phyloP scores from a whole-genome alignment of 1,139 yeast genomes.

The Lodderomyces jiufengensis region DNA sequence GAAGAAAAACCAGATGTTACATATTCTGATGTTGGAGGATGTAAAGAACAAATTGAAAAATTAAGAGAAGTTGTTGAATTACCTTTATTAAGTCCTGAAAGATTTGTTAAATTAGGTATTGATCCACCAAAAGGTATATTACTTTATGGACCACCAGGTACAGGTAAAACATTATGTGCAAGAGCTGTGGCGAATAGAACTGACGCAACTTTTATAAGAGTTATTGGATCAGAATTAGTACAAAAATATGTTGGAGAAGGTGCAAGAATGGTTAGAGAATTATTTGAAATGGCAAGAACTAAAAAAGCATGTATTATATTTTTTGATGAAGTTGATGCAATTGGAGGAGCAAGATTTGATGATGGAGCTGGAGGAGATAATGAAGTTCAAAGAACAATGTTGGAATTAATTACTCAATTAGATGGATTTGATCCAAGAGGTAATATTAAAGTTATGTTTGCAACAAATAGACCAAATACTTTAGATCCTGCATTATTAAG shows the following conservation, averaged over 20 bases:
- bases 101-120: conserved; percentile 93
- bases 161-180: conserved; percentile 97
- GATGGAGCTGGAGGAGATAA: conserved; percentile 99
- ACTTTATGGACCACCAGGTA: conserved; percentile 97
- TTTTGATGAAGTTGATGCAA: conserved; percentile 97
- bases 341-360: conserved; percentile 98
- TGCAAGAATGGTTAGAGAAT: conserved; percentile 97
- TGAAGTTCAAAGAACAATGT: conserved; percentile 98
- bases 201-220: conserved; percentile 96
- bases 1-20: conserved; percentile 96
- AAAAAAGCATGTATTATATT: conserved; percentile 95
- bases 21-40: conserved; percentile 92
- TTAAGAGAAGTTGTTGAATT: conserved; percentile 95
- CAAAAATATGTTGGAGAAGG: conserved; percentile 99
- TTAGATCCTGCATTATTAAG: conserved; percentile 96
- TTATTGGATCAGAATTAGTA: conserved; percentile 95
- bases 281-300: conserved; percentile 97
- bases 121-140: conserved; percentile 98
- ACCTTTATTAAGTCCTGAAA: conserved; percentile 90
- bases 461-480: conserved; percentile 96
- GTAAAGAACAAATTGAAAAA: conserved; percentile 96
- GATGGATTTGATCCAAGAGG: conserved; percentile 99
- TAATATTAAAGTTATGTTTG: conserved; percentile 98
- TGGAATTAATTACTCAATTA: conserved; percentile 92
- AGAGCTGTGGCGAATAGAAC: conserved; percentile 98